A percentile compares a stretch with the other conserved stretches of the same genome.
phyloP scores from a whole-genome alignment of 169 alveolate species.

The Eimeria necatrix region DNA sequence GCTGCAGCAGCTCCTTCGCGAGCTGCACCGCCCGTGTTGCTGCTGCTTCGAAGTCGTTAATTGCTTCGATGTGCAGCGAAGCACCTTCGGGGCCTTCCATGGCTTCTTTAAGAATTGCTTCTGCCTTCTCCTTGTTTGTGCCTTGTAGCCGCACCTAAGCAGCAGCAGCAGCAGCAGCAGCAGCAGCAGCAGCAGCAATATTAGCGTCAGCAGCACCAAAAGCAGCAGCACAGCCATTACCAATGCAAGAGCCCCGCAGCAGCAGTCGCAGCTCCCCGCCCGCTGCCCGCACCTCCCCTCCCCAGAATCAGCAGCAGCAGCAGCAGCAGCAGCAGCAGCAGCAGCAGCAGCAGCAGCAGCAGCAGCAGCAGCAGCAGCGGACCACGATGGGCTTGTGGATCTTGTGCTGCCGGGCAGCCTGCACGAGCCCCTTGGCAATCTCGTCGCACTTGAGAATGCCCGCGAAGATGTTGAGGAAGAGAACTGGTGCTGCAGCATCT shows the following conservation, averaged over 20 bases:
- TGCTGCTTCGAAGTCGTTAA: constrained; percentile 94
- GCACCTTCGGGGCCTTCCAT: constrained; percentile 82
- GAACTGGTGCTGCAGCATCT: constrained; percentile 90
- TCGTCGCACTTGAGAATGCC: constrained; percentile 97
- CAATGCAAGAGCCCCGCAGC: constrained; percentile 94
- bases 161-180: constrained; percentile 84
- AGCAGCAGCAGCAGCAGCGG: constrained; percentile 95
- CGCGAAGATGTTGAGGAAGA: constrained; percentile 97
- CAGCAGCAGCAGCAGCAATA: not conserved
- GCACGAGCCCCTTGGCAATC: constrained; percentile 93
- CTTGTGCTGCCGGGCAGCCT: constrained; percentile 89
- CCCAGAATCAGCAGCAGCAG: constrained; percentile 90
- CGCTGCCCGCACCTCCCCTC: constrained; percentile 90
- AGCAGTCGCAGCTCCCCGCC: constrained; percentile 93
- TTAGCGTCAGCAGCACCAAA: not conserved
- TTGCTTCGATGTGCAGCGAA: constrained; percentile 89
- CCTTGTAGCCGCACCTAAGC: constrained; percentile 94
- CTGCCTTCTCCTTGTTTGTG: constrained; percentile 95
- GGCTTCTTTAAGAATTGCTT: constrained; percentile 85
- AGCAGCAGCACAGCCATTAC: too few species aligned
- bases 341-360: constrained; percentile 93
- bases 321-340: not conserved
- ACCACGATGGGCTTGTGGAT: constrained; percentile 82
- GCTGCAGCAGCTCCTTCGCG: constrained; percentile 81
- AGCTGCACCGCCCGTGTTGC: constrained; percentile 94